These are phyloP conservation scores for Carpinus viminea DNA, from an alignment of 306 rosid species.

Conservation along the genomic window DNA sequence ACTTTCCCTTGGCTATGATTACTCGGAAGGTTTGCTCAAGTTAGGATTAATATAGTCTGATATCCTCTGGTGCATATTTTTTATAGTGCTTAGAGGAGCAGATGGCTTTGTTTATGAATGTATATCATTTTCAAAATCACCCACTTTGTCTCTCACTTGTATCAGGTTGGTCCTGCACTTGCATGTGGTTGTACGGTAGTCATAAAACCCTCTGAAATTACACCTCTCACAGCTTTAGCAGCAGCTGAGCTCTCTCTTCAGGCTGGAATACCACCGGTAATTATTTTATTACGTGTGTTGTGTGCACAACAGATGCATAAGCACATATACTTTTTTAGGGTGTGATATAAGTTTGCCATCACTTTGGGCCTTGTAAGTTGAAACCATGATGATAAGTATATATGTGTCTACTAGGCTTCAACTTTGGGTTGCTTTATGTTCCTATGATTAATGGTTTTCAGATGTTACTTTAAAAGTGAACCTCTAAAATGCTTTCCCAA, in stretches of 20 bases:
- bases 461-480: neutral
- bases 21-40: constrained; percentile 72
- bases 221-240: constrained; percentile 97
- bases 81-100: constrained; percentile 15
- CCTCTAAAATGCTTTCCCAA: neutral
- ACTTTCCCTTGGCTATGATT: constrained; percentile 97
- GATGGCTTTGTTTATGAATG: constrained; percentile 5
- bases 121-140: constrained; percentile 10
- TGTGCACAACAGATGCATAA: neutral
- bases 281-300: constrained; percentile 11
- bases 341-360: neutral
- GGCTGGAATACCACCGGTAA: constrained; percentile 97
- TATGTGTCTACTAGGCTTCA: neutral
- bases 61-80: constrained; percentile 17
- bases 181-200: constrained; percentile 97
- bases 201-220: constrained; percentile 92
- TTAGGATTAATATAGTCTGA: constrained; percentile 26
- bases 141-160: constrained; percentile 26
- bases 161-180: constrained; percentile 98
- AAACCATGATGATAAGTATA: neutral
- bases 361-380: neutral
- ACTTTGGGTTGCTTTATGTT: neutral
- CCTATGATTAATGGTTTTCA: neutral
- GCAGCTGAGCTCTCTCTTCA: constrained; percentile 93
- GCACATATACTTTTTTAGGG: neutral